A percentile compares a stretch with the other conserved stretches of the same genome.
Conservation (phyloP, 331 rosid genomes). For the Malus hybrid region DNA sequence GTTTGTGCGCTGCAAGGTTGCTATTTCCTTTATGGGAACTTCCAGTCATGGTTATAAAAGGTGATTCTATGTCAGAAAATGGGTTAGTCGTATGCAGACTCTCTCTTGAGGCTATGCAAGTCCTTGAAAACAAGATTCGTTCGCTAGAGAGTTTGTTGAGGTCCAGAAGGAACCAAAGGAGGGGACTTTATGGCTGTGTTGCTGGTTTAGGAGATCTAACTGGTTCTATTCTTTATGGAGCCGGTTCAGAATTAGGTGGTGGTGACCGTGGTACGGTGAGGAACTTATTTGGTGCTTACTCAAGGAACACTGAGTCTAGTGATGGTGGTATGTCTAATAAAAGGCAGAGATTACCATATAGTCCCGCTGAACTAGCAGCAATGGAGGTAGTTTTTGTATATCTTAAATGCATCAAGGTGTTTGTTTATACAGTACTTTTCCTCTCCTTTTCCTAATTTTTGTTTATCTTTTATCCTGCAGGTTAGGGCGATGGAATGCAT, state of each 20-base stretch:
- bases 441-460: slow-evolving; percentile 20
- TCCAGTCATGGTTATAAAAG: slow-evolving; percentile 73
- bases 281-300: slow-evolving; percentile 76
- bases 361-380: slow-evolving; percentile 97
- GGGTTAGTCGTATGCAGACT: slow-evolving; percentile 79
- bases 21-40: slow-evolving; percentile 97
- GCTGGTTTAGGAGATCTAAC: slow-evolving; percentile 86
- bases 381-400: slow-evolving; percentile 67
- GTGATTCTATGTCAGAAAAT: slow-evolving; percentile 41
- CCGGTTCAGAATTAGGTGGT: slow-evolving; percentile 64
- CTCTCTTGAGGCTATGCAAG: slow-evolving; percentile 83
- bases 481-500: slow-evolving; percentile 99
- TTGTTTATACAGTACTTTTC: neutral
- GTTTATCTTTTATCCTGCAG: slow-evolving; percentile 32
- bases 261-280: slow-evolving; percentile 80
- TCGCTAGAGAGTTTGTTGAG: slow-evolving; percentile 74
- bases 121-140: slow-evolving; percentile 79
- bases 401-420: slow-evolving; percentile 4
- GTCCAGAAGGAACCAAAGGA: slow-evolving; percentile 90
- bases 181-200: slow-evolving; percentile 97
- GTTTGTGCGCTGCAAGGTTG: slow-evolving; percentile 84
- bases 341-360: no score
- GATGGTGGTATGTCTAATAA: slow-evolving; percentile 36
- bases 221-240: slow-evolving; percentile 84
- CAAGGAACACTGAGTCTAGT: slow-evolving; percentile 63